Evolutionary conservation across 2,329 filamentous ascomycete genomes (phyloP), one percentile per base, ranked within the genome.

Genomic region (Clonostachys chloroleuca): DNA sequence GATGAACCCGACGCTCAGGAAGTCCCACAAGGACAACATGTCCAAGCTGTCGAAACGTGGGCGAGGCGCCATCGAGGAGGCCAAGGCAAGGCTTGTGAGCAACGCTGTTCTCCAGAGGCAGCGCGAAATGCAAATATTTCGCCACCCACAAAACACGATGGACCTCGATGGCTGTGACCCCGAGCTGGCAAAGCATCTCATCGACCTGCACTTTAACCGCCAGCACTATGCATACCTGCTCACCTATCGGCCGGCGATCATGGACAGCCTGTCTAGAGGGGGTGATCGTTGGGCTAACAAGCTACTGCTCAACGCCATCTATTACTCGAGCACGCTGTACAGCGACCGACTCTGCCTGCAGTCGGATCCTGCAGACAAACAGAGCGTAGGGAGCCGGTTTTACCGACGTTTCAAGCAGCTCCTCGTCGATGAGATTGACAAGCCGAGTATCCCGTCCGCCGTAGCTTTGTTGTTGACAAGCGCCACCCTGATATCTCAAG

Each of bases 301-400:
- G 45, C 56, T 69, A 4, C 53, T 69, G 1, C 55, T 69, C 13
- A 69, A 69, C 48, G 63, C 66, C 14, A 69, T 72, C 10, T 72
- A 67, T 52, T 68, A 63, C 42, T 65, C 63, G 10, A 65, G 63
- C 4, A 61, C 59, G 6, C 60, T 68, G 2, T 69, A 67, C 42
- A 70, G 67, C 47, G 62, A 69, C 47, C 59, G 66, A 1, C 50
- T 58, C 1, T 62, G 61, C 14, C 56, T 70, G 7, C 61, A 62
- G 4, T 52, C 60, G 16, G 59, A 65, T 34, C 62, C 64, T 0
- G 51, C 56, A 0, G 64, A 68, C 42, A 59, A 64, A 0, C 56
- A 63, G 40, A 66, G 60, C 33, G 58, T 63, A 1, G 68, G 67
- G 5, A 52, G 55, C 30, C 57, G 56, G 12, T 72, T 70, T 49